Evolutionary conservation across 139 green algal species (phyloP).

Genomic region (Picochlorum sp.): DNA sequence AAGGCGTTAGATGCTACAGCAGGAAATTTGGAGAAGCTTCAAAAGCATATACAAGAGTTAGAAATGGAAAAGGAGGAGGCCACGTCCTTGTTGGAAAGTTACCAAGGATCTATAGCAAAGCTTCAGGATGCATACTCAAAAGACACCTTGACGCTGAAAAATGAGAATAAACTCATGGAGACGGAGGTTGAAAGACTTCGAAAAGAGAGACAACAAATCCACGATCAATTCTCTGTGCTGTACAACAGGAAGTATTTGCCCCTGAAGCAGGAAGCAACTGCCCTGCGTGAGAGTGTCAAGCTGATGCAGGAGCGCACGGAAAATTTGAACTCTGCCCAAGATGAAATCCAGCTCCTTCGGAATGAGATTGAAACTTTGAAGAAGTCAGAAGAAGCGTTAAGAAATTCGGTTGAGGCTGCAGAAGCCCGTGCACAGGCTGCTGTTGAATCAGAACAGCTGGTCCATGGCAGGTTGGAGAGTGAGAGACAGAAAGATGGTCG

Average conservation of each 20-base stretch:
- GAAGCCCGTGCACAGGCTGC: slow-evolving; percentile 1
- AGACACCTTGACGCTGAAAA: slow-evolving; percentile 10
- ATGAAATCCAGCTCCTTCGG: not conserved
- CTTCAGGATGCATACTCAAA: slow-evolving; percentile 25
- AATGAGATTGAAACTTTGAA: too few species aligned
- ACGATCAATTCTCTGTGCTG: slow-evolving; percentile 18
- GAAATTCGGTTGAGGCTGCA: too few species aligned
- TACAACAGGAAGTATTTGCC: slow-evolving; percentile 29
- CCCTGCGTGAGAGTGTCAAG: not conserved
- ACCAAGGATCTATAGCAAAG: slow-evolving; percentile 20
- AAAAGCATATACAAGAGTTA: not conserved
- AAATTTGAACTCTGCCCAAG: not conserved
- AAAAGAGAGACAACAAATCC: not conserved
- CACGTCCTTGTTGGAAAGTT: slow-evolving; percentile 16
- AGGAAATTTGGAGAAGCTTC: slow-evolving; percentile 2
- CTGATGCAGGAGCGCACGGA: not conserved
- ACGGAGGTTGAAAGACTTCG: slow-evolving; percentile 18
- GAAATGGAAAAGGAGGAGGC: slow-evolving; percentile 15
- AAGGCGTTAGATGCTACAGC: not conserved
- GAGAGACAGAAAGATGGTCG: too few species aligned
- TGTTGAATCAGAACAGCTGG: slow-evolving; percentile 9
- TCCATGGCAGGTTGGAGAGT: not conserved
- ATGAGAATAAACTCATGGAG: slow-evolving; percentile 12
- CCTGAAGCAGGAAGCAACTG: slow-evolving; percentile 15
- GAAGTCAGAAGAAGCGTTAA: too few species aligned